These are phyloP conservation scores for Claviceps purpurea DNA, from an alignment of 2,329 filamentous ascomycete species.

Conservation along the genomic window DNA sequence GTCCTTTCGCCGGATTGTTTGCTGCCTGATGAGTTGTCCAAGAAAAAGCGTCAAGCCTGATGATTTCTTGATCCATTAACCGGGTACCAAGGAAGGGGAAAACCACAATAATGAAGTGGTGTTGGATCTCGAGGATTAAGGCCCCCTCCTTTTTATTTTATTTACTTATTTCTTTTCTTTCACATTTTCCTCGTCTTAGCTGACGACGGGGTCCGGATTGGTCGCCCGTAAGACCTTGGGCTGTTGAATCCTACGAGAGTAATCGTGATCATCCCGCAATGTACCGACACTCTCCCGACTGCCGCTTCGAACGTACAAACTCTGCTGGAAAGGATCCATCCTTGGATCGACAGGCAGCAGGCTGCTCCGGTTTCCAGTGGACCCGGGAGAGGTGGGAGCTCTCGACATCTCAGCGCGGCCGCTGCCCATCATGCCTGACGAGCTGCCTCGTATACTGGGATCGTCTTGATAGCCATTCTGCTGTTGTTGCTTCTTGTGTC, in stretches of 20 bases:
- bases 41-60: slow-evolving; percentile 3
- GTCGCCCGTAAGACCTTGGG: slow-evolving; percentile 46
- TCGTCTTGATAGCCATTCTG: slow-evolving; percentile 29
- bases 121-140: too few relatives aligned
- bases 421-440: slow-evolving; percentile 32
- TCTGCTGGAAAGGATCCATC: slow-evolving; percentile 46
- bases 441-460: slow-evolving; percentile 36
- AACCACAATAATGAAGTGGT: neutral
- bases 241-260: slow-evolving; percentile 45
- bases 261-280: slow-evolving; percentile 51
- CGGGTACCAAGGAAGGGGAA: neutral
- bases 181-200: neutral
- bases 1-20: slow-evolving; percentile 17
- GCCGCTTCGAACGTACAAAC: slow-evolving; percentile 43
- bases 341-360: slow-evolving; percentile 47
- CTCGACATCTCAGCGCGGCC: slow-evolving; percentile 30
- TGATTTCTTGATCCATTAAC: neutral
- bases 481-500: slow-evolving; percentile 30
- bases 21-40: slow-evolving; percentile 14
- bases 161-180: neutral
- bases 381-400: slow-evolving; percentile 19
- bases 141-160: neutral
- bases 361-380: slow-evolving; percentile 36
- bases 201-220: slow-evolving; percentile 41
- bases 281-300: slow-evolving; percentile 52